phyloP scores from a whole-genome alignment of 306 rosid genomes.

The Fagus crenata region DNA sequence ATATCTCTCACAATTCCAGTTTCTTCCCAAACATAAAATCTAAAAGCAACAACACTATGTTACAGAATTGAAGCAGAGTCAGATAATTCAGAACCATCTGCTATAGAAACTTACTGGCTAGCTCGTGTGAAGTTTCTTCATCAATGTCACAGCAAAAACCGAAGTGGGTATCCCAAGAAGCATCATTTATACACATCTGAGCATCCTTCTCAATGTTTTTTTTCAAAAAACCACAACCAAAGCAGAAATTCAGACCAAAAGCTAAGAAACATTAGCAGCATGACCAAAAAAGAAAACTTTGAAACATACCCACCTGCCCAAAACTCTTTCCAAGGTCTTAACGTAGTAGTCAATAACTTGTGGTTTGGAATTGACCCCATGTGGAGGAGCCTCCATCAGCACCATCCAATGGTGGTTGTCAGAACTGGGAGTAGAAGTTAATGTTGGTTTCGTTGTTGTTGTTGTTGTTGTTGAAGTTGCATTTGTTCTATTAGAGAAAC shows the following conservation, averaged over 20 bases:
- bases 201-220: conserved; percentile 64
- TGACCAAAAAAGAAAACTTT: background rate
- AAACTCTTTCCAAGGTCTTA: conserved; percentile 47
- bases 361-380: conserved; percentile 47
- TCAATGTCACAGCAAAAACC: conserved; percentile 81
- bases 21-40: conserved; percentile 10
- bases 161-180: conserved; percentile 61
- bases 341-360: conserved; percentile 58
- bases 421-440: conserved; percentile 28
- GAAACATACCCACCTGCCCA: conserved; percentile 54
- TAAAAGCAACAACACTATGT: background rate
- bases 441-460: conserved; percentile 20
- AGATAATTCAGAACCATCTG: background rate
- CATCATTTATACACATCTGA: conserved; percentile 79
- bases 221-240: conserved; percentile 23
- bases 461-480: conserved; percentile 42
- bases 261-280: background rate
- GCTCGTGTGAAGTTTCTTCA: conserved; percentile 56
- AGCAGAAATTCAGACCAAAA: conserved; percentile 21
- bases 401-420: conserved; percentile 72
- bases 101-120: conserved; percentile 47
- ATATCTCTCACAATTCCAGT: conserved; percentile 7
- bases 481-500: conserved; percentile 27
- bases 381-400: conserved; percentile 62
- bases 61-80: background rate